These are phyloP conservation scores for Scutellaria minor DNA, from an alignment of 257 asterid genomes.

Conservation along the genomic window DNA sequence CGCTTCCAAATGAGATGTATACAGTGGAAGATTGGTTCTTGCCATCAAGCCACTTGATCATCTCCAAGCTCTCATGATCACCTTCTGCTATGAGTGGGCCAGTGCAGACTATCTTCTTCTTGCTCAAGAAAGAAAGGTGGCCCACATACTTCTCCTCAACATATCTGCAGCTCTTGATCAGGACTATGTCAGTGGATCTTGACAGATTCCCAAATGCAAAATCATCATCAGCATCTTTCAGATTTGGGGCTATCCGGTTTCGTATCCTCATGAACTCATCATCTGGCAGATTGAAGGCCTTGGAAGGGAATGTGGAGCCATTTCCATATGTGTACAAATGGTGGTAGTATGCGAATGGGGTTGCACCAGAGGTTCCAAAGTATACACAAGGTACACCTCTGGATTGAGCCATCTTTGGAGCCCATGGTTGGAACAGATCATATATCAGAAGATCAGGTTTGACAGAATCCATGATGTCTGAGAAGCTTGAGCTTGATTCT, in stretches of 20 bases:
- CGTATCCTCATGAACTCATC: slow-evolving; percentile 3
- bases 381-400: slow-evolving; percentile 40
- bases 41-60: slow-evolving; percentile 38
- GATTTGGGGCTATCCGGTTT: not conserved
- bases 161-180: slow-evolving; percentile 34
- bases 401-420: slow-evolving; percentile 44
- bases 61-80: slow-evolving; percentile 14
- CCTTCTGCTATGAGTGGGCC: slow-evolving; percentile 33
- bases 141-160: slow-evolving; percentile 42
- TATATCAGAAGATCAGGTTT: slow-evolving; percentile 48
- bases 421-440: slow-evolving; percentile 62
- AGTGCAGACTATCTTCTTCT: slow-evolving; percentile 33
- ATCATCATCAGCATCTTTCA: slow-evolving; percentile 32
- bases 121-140: slow-evolving; percentile 35
- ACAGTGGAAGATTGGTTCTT: slow-evolving; percentile 33
- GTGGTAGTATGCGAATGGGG: slow-evolving; percentile 35
- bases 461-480: slow-evolving; percentile 31
- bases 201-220: slow-evolving; percentile 23
- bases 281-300: slow-evolving; percentile 34
- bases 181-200: slow-evolving; percentile 38
- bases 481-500: slow-evolving; percentile 36
- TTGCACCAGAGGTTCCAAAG: slow-evolving; percentile 43
- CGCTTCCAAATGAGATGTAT: slow-evolving; percentile 44
- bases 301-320: slow-evolving; percentile 39
- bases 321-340: slow-evolving; percentile 32